Evolutionary conservation across 2,329 filamentous ascomycete genomes (phyloP).

Genomic region (Ciborinia camelliae): DNA sequence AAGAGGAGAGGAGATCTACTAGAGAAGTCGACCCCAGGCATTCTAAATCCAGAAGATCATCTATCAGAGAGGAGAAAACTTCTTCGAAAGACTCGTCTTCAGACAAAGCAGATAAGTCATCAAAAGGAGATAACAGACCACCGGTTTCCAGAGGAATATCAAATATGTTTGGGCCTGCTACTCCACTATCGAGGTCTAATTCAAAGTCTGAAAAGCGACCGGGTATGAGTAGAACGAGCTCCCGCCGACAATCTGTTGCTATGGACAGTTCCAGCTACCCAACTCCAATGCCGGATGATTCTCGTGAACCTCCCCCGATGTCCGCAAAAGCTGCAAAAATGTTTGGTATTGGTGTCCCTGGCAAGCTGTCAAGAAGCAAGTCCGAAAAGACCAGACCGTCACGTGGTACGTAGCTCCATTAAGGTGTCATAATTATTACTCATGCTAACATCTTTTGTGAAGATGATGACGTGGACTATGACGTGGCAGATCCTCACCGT

Average conservation of each 20-base stretch:
- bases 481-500: constrained; percentile 43
- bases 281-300: constrained; percentile 70
- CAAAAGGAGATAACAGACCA: constrained; percentile 40
- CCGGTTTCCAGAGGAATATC: constrained; percentile 47
- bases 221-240: constrained; percentile 53
- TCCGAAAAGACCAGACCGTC: constrained; percentile 48
- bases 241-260: constrained; percentile 67
- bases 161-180: constrained; percentile 66
- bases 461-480: constrained; percentile 52
- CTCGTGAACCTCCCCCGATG: constrained; percentile 49
- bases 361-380: constrained; percentile 47
- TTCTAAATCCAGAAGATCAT: constrained; percentile 55
- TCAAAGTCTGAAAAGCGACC: constrained; percentile 63
- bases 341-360: constrained; percentile 54
- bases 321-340: constrained; percentile 76
- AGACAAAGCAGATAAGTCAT: constrained; percentile 47
- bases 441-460: constrained; percentile 35
- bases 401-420: constrained; percentile 37
- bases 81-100: constrained; percentile 66
- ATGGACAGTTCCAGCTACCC: constrained; percentile 56
- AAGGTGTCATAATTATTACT: constrained; percentile 1
- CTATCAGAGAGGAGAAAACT: constrained; percentile 60
- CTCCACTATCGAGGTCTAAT: constrained; percentile 65
- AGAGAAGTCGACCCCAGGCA: constrained; percentile 51
- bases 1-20: constrained; percentile 40